Evolutionary conservation across 1,284 basidiomycete species (phyloP).

Genomic region (Pisolithus thermaeus): DNA sequence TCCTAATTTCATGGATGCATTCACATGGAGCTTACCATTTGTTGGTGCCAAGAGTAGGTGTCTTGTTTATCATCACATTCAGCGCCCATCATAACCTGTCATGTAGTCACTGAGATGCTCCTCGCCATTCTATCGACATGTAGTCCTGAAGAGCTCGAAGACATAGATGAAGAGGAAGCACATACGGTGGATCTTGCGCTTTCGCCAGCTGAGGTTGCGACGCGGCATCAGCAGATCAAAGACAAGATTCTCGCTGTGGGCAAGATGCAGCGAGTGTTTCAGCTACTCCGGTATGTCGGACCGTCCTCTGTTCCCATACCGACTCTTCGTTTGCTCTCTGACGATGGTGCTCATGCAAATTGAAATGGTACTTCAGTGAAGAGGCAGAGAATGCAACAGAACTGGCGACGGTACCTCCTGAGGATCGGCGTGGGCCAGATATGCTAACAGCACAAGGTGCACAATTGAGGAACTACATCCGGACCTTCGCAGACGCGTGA

Average conservation of each 20-base stretch:
- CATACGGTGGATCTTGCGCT: constrained; percentile 30
- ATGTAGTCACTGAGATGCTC: constrained; percentile 90
- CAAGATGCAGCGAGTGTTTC: constrained; percentile 90
- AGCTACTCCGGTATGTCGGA: constrained; percentile 67
- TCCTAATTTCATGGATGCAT: constrained; percentile 99
- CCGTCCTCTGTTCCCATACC: not conserved
- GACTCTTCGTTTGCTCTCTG: not conserved
- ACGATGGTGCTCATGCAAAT: too few relatives aligned
- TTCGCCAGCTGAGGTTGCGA: constrained; percentile 38
- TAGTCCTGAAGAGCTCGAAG: constrained; percentile 90
- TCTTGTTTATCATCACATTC: not conserved
- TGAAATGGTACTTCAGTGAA: constrained; percentile 53
- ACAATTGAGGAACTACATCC: constrained; percentile 77
- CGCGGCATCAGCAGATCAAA: constrained; percentile 79
- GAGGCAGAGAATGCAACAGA: constrained; percentile 94
- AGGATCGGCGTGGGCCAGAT: constrained; percentile 39
- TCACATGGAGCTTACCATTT: constrained; percentile 98
- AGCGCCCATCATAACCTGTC: not conserved
- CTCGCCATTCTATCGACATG: constrained; percentile 93
- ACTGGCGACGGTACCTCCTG: constrained; percentile 56
- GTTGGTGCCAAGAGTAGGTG: constrained; percentile 92
- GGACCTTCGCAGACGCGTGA: constrained; percentile 88
- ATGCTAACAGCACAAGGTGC: constrained; percentile 52
- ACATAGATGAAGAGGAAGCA: constrained; percentile 38
- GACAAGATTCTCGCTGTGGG: constrained; percentile 92